Base-by-base conservation (phyloP, 2,329 filamentous ascomycete genomes). In the Colletotrichum noveboracense region DNA sequence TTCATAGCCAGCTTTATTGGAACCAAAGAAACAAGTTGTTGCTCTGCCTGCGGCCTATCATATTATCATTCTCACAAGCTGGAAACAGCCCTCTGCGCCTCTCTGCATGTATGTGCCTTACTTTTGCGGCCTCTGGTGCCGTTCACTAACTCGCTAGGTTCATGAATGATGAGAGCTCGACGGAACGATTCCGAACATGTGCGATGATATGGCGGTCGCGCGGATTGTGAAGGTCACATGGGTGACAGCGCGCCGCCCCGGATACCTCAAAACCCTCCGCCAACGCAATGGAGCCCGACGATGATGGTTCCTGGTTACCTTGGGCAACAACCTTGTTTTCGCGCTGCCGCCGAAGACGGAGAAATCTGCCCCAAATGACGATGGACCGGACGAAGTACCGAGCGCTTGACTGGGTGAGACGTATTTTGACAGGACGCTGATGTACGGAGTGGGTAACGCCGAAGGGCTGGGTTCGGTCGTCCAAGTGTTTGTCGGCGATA, bases 1-100 rank as follows among this genome's bases (percentile, higher is more conserved):
- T 48, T 74, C 38, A 76, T 77, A 75, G 75, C 76, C 71, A 77
- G 76, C 76, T 71, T 77, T 75, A 56, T 52, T 66, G 62, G 64
- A 77, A 68, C 67, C 32, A 48, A 73, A 66, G 30, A 68, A 38
- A 21, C 26, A 72, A 62, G 69, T 68, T 75, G 69, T 66, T 75
- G 61, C 64, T 67, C 48, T 75, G 21, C 48, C 55, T 32, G 21
- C 34, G 72, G n/a, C 69, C 62, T 67, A 72, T 72, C 38, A 72
- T 28, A 62, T 36, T 58, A 38, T 28, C 55, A 66, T 66, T 61
- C 9, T 55, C n/a, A 9, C 38, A 64, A 8, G 24, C 69, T 65
- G 34, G 64, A 68, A 65, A 73, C 62, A 58, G 73, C 55, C 58
- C 14, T 66, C 28, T n/a, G 56, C 56, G 16, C 14, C 36, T 24